Evolutionary conservation across 2,329 filamentous ascomycete species (phyloP).

Genomic region (Fusarium sp.): DNA sequence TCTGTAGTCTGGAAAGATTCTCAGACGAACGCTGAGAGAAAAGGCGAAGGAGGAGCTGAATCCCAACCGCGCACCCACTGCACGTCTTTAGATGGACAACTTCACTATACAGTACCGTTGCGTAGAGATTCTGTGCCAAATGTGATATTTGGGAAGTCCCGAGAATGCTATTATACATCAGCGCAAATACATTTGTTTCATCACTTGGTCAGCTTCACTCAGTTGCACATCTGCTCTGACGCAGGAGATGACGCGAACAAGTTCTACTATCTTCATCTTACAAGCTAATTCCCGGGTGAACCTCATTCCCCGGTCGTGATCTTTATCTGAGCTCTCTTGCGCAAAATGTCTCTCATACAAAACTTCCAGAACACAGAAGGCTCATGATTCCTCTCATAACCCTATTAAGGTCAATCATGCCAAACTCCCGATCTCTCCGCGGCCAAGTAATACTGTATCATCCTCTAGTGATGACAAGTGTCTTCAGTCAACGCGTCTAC

Average conservation of each 20-base stretch:
- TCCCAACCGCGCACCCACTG: not conserved
- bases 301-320: too few relatives aligned
- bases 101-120: too few relatives aligned
- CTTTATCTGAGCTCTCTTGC: too few relatives aligned
- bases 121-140: not conserved
- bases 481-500: too few relatives aligned
- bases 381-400: too few relatives aligned
- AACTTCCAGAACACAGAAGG: too few relatives aligned
- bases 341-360: too few relatives aligned
- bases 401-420: too few relatives aligned
- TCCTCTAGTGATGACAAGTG: too few relatives aligned
- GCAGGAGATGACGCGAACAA: not conserved
- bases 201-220: not conserved
- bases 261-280: not conserved
- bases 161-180: not conserved
- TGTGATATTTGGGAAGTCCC: not conserved
- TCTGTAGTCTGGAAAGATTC: conserved; percentile 23
- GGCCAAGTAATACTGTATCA: too few relatives aligned
- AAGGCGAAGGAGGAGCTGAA: conserved; percentile 24
- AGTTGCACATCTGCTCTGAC: not conserved
- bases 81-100: not conserved
- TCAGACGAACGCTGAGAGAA: conserved; percentile 13
- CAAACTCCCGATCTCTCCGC: too few relatives aligned
- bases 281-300: not conserved
- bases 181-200: not conserved